Evolutionary conservation across 2,329 filamentous ascomycete species (phyloP).

Genomic region (Fusarium mangiferae): DNA sequence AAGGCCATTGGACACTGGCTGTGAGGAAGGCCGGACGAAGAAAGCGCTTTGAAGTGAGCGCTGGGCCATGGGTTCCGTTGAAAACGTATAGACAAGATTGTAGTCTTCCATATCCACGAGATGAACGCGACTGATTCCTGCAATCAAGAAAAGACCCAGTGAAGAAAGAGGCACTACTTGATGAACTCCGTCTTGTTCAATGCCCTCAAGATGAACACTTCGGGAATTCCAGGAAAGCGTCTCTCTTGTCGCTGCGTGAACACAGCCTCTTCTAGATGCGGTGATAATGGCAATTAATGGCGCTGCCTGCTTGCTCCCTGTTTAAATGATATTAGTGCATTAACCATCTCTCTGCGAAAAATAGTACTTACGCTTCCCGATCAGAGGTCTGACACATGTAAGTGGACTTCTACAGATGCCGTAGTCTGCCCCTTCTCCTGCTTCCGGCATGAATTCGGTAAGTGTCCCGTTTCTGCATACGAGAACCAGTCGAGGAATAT

Average conservation of each 20-base stretch:
- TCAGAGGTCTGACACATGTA: constrained; percentile 59
- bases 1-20: constrained; percentile 66
- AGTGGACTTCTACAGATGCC: constrained; percentile 64
- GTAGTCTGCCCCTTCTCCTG: constrained; percentile 53
- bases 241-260: constrained; percentile 58
- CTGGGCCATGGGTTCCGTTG: constrained; percentile 66
- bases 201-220: constrained; percentile 53
- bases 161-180: constrained; percentile 69
- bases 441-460: constrained; percentile 64
- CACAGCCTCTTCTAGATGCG: constrained; percentile 60
- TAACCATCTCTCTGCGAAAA: neutral
- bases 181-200: constrained; percentile 59
- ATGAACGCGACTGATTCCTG: constrained; percentile 67
- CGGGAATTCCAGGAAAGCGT: constrained; percentile 61
- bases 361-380: constrained; percentile 55
- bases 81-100: constrained; percentile 69
- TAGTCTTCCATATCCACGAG: constrained; percentile 59
- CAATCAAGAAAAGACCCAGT: constrained; percentile 69
- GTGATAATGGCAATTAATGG: constrained; percentile 51
- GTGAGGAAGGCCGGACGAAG: constrained; percentile 53
- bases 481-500: constrained; percentile 64
- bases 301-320: constrained; percentile 19
- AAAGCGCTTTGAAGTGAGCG: constrained; percentile 71
- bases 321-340: neutral
- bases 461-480: constrained; percentile 73